Percentiles rank a stretch among this genome's conserved stretches.
phyloP scores from a whole-genome alignment of 805 yeast species.

The Starmerella riodocensis region DNA sequence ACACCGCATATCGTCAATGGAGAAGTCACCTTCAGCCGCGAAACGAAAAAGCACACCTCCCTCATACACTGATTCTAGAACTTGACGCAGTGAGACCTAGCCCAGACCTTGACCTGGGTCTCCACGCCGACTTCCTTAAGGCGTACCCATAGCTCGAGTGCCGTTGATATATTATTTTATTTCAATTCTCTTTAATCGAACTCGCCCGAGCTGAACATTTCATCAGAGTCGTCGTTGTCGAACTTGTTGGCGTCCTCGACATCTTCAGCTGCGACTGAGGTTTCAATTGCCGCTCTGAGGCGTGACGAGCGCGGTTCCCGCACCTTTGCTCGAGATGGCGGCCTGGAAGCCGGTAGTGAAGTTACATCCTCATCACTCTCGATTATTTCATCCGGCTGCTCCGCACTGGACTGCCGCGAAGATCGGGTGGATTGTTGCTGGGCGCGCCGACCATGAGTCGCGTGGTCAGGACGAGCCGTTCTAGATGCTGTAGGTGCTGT shows the following conservation, averaged over 20 bases:
- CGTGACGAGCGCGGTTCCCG: not conserved
- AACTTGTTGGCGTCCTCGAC: not conserved
- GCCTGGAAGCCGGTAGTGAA: not conserved
- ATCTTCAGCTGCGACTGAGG: too few species aligned
- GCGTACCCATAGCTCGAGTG: too few species aligned
- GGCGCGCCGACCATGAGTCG: not conserved
- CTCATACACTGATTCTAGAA: too few species aligned
- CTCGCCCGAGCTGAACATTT: conserved; percentile 8
- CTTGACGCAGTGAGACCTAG: too few species aligned
- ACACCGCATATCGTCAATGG: too few species aligned
- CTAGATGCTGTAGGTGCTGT: not conserved
- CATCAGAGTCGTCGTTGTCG: conserved; percentile 6
- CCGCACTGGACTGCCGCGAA: too few species aligned
- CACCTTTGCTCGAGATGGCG: not conserved
- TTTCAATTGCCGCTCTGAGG: not conserved
- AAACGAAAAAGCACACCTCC: too few species aligned
- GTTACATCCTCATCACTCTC: not conserved
- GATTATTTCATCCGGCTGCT: not conserved
- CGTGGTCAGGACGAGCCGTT: too few species aligned
- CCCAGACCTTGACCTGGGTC: too few species aligned
- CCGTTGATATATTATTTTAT: too few species aligned
- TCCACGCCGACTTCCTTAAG: too few species aligned
- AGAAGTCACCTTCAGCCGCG: too few species aligned
- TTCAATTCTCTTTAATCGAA: not conserved
- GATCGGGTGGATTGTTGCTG: not conserved